Base-by-base conservation (phyloP, 257 asterid species). In the Nicotiana otophora region DNA sequence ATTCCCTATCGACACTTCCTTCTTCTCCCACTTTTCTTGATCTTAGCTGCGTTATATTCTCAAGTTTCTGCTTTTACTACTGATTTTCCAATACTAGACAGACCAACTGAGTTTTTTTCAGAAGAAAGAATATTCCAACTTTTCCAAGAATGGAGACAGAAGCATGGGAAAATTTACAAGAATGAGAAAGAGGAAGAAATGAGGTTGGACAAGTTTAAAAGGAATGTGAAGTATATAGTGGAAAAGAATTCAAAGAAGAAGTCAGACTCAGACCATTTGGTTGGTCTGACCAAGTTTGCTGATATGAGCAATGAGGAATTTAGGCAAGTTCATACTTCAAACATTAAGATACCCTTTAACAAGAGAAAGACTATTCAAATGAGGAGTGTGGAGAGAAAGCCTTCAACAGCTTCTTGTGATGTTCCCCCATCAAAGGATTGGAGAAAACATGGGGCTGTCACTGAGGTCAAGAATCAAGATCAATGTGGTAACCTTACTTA, bases 251-350 rank as follows among this genome's bases (percentile, higher is more conserved):
- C 83, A 6, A 51, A 77, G 53, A 86, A 84, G 54, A 68, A 42
- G 20, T 74, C 78, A 1, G 10, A 75, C 17, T 57, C 58, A 4
- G 61, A 81, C 4, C 81, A 39, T 66, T 31, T 81, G 7, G 60
- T 87, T 62, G 88, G 90, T 20, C 53, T 87, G 80, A 87, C 66
- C 70, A 85, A 70, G 57, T 85, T 85, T 74, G 87, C 88, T 19
- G 90, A 85, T 83, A 70, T 83, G 84, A 83, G 82, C 19, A 87
- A 83, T 61, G 87, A 85, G 77, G 88, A 87, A 67, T 87, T 87
- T 7, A 78, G 34, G 67, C 30, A 53, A 28, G 53, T 64, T 12
- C 86, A 85, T 62, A 78, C 68, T 0, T 70, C 69, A 0, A 85
- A 74, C 53, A 51, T 83, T 1, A 74, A 15, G 84, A 64, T 42